These are phyloP conservation scores for Conoideocrella luteorostrata DNA, from an alignment of 2,329 filamentous ascomycete genomes.

Conservation along the genomic window DNA sequence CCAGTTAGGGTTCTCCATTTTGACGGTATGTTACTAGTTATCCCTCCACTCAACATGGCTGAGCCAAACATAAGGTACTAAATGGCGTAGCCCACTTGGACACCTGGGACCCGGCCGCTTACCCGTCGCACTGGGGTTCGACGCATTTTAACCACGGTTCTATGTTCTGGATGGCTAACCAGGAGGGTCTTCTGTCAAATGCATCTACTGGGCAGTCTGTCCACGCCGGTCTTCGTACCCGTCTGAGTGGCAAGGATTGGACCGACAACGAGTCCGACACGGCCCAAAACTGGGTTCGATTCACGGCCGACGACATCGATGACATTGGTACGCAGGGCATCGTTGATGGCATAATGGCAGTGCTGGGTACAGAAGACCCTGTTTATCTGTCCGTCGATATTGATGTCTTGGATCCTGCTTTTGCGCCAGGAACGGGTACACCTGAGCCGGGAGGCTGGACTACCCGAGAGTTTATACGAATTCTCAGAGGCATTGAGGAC, in stretches of 20 bases:
- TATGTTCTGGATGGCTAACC: slow-evolving; percentile 85
- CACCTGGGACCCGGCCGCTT: slow-evolving; percentile 78
- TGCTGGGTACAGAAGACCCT: slow-evolving; percentile 68
- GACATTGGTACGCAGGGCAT: slow-evolving; percentile 69
- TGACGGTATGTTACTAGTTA: slow-evolving; percentile 37
- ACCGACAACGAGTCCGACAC: slow-evolving; percentile 66
- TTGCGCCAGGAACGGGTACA: slow-evolving; percentile 71
- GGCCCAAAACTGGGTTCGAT: slow-evolving; percentile 70
- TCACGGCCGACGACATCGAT: slow-evolving; percentile 79
- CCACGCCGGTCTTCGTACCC: slow-evolving; percentile 76
- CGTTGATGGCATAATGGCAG: slow-evolving; percentile 61
- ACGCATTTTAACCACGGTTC: slow-evolving; percentile 75
- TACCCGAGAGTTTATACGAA: slow-evolving; percentile 76
- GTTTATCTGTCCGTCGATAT: slow-evolving; percentile 80
- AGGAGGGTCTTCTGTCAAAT: slow-evolving; percentile 73
- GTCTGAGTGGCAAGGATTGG: slow-evolving; percentile 60
- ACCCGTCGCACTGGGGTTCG: slow-evolving; percentile 66
- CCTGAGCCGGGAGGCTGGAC: slow-evolving; percentile 91
- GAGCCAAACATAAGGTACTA: no score
- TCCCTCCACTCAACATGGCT: no score
- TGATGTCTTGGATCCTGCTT: slow-evolving; percentile 71
- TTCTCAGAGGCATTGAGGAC: slow-evolving; percentile 72
- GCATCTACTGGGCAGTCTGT: slow-evolving; percentile 62
- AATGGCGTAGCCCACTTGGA: slow-evolving; percentile 57
- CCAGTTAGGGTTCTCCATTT: slow-evolving; percentile 69